These are phyloP conservation scores for Penicillium simplicissimum DNA, from an alignment of 495 filamentous ascomycete species.

Conservation along the genomic window DNA sequence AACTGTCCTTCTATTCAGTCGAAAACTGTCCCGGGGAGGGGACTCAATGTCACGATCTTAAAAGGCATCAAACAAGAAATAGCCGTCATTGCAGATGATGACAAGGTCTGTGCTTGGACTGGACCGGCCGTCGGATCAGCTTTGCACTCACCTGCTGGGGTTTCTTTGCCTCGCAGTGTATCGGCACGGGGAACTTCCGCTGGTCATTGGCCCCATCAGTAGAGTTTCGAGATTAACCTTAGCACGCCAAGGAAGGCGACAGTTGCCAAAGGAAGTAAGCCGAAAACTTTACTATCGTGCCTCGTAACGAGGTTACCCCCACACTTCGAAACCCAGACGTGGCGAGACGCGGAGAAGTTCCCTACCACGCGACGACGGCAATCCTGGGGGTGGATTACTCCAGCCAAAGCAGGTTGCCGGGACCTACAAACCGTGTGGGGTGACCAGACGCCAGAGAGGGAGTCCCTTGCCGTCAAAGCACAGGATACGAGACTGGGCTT, in stretches of 20 bases:
- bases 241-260: not conserved
- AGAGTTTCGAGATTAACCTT: not conserved
- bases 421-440: not conserved
- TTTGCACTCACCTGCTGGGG: no score
- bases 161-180: not conserved
- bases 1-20: no score
- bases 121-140: no score
- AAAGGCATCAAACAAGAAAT: not conserved
- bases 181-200: not conserved
- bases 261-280: not conserved
- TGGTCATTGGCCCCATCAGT: not conserved
- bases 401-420: slow-evolving; percentile 5
- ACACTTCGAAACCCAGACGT: not conserved
- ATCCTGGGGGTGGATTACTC: slow-evolving; percentile 1
- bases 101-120: no score
- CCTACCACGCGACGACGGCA: not conserved
- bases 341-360: not conserved
- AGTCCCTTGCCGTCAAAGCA: not conserved
- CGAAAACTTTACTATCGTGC: not conserved
- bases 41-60: not conserved
- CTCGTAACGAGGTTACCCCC: not conserved
- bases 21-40: no score
- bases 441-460: not conserved
- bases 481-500: not conserved
- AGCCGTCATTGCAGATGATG: no score